These are phyloP conservation scores for Sarocladiaceae sp. DNA, from an alignment of 2,329 filamentous ascomycete species.

Conservation along the genomic window DNA sequence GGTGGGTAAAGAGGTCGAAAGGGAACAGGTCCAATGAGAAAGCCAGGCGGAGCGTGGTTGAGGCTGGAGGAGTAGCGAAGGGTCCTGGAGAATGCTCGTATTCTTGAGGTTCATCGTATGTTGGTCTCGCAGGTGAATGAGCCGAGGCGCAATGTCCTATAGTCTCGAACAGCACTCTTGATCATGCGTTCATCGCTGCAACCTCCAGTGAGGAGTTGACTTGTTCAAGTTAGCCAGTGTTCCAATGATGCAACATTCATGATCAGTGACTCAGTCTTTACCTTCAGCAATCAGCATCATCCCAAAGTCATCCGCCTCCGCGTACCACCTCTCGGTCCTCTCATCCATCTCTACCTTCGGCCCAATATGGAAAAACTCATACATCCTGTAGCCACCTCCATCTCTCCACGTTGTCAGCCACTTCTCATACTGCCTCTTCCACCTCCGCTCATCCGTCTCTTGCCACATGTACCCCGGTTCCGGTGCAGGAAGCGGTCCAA, in stretches of 20 bases:
- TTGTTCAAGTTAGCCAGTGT: not conserved
- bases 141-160: too few species aligned
- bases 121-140: too few species aligned
- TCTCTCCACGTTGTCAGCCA: conserved; percentile 13
- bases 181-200: not conserved
- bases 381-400: conserved; percentile 12
- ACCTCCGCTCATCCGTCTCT: conserved; percentile 8
- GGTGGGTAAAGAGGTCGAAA: not conserved
- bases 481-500: conserved; percentile 14
- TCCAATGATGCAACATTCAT: not conserved
- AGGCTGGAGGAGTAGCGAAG: too few species aligned
- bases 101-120: too few species aligned
- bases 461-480: conserved; percentile 12
- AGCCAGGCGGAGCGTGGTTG: too few species aligned
- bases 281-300: conserved; percentile 15
- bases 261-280: conserved; percentile 6
- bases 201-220: not conserved
- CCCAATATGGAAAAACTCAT: conserved; percentile 14
- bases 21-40: not conserved
- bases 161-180: too few species aligned
- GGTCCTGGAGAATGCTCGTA: too few species aligned
- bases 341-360: conserved; percentile 2
- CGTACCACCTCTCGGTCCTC: conserved; percentile 14
- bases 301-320: conserved; percentile 15
- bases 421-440: conserved; percentile 9